Evolutionary conservation across 1,139 yeast species (phyloP), one percentile per base, ranked within the genome.

Genomic region (Pichia kudriavzevii): DNA sequence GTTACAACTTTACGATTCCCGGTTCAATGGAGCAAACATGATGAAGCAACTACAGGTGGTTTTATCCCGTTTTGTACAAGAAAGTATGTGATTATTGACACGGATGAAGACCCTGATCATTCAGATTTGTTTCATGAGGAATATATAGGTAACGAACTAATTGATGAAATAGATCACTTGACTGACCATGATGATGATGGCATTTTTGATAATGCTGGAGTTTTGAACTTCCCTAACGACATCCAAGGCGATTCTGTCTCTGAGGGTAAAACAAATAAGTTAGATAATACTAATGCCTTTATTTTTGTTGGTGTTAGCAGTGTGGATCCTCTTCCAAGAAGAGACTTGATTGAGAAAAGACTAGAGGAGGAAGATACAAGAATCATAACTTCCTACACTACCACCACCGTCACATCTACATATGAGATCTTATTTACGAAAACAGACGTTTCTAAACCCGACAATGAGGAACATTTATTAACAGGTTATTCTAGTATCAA

Each of bases 11-110:
- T 42, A 34, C 56, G 56, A 2, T 55, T 53, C 28, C 59, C 59
- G 1, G 50, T 49, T 45, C 23, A 41, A 10, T 32, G 39, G 32
- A 14, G 8, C 7, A 46, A 41, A 26, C 40, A 38, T 12, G 41
- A 36, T 15, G 46, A 42, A 9, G 39, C 33, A 9, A 28, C 31
- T 3, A 43, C 41, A 4, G 50, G 47, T 10, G 43, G 41, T 13
- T 40, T 42, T 26, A 44, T 54, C 22, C 57, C 55, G 4, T 49
- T 53, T 33, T 58, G 55, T 5, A 49, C 59, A 7, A 48, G 48
- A 15, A 46, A 52, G 32, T 53, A 51, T 32, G 39, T 54, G 12
- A 43, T 54, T 31, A 45, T 50, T 28, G 58, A 49, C 15, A 41
- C 47, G 15, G 49, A 50, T 24, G 44, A 47, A 24, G 45, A 42